These are phyloP conservation scores for Kwoniella sp. DNA, from an alignment of 768 basidiomycete species.

Conservation along the genomic window DNA sequence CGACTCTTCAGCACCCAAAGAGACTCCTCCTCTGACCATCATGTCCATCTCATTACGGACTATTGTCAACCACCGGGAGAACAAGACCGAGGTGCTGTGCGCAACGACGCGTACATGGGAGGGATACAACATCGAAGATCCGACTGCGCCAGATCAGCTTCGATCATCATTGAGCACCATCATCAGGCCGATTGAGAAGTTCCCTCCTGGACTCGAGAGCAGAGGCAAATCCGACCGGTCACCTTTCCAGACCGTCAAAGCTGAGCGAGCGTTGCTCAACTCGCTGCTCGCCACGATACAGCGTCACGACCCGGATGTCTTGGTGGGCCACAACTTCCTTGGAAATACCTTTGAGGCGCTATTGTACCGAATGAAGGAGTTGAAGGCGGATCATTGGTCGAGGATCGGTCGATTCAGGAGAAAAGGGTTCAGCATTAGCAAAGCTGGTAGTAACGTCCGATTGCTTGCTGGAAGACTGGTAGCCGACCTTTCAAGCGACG, in stretches of 20 bases:
- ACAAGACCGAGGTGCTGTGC: slow-evolving; percentile 91
- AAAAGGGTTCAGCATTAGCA: slow-evolving; percentile 65
- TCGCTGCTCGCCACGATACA: slow-evolving; percentile 79
- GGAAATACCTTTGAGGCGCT: slow-evolving; percentile 87
- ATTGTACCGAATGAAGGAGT: slow-evolving; percentile 83
- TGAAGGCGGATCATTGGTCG: slow-evolving; percentile 92
- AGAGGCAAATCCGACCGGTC: slow-evolving; percentile 67
- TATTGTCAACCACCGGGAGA: slow-evolving; percentile 89
- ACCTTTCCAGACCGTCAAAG: slow-evolving; percentile 70
- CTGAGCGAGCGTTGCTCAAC: slow-evolving; percentile 83
- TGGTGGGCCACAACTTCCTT: slow-evolving; percentile 92
- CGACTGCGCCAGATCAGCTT: slow-evolving; percentile 83
- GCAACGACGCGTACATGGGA: slow-evolving; percentile 82
- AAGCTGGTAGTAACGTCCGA: slow-evolving; percentile 65
- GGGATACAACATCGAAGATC: slow-evolving; percentile 77
- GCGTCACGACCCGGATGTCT: slow-evolving; percentile 88
- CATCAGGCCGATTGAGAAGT: slow-evolving; percentile 82
- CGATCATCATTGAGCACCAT: slow-evolving; percentile 83
- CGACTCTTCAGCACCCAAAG: slow-evolving; percentile 71
- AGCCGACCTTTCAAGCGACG: slow-evolving; percentile 91
- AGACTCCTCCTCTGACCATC: slow-evolving; percentile 83
- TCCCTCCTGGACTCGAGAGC: slow-evolving; percentile 80
- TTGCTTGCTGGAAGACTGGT: slow-evolving; percentile 83
- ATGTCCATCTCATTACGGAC: slow-evolving; percentile 86
- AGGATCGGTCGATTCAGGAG: slow-evolving; percentile 86